Base-by-base conservation (phyloP, 371 early-diverging fungal species). In the Smittium culicis region DNA sequence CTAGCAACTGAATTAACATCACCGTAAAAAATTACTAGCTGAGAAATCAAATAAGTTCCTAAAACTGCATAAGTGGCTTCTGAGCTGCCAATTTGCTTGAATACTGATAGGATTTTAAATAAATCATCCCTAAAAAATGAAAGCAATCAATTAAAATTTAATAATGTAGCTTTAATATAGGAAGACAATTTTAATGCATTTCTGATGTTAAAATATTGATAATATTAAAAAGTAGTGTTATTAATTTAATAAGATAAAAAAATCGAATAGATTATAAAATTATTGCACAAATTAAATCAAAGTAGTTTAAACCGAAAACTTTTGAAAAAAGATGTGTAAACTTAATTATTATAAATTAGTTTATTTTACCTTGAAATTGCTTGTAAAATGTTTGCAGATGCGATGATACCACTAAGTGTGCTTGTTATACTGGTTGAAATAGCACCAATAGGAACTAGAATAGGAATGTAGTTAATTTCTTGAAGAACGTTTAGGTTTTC, bases 1-100 rank as follows among this genome's bases (percentile, higher is more conserved):
- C 82, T 78, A 3, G 85, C 86, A 8, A 86, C 79, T 1, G 77
- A 75, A 68, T 85, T 82, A 64, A 85, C 81, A 68, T 80, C 76
- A 16, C 83, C 82, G 24, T 78, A 71, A 34, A 83, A 75, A 58
- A 83, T 72, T n/a, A 78, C 74, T 11, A 83, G 68, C 69, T 81
- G 83, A 32, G 79, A 77, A 27, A 85, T 67, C 28, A 68, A 66
- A n/a, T 73, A 84, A 0, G 82, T 82, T 35, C 79, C 29, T 28
- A 79, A 20, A 25, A 82, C 77, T 1, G 81, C 81, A n/a, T 70
- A 66, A 2, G 63, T 57, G 28, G 80, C 67, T 58, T 80, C 76
- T 67, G 79, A 82, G 5, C 77, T 77, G 35, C 61, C 64, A 27
- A 66, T 34, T 11, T 61, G 61, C 32, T 65, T 67, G 30, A 79